phyloP scores from a whole-genome alignment of 441 rosid species.

The Populus hybrid region DNA sequence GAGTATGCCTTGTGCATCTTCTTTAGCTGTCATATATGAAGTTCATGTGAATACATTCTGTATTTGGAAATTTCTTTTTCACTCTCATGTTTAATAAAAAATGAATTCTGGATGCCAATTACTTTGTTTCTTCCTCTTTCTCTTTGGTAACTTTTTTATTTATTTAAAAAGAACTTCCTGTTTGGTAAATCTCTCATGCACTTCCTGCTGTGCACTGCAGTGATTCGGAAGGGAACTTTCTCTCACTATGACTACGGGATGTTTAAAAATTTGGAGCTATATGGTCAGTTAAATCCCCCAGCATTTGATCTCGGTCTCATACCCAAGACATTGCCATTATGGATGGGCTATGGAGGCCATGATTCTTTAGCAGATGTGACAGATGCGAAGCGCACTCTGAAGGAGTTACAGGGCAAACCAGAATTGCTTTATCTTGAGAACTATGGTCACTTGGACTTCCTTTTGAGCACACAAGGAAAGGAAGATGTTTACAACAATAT shows the following conservation, averaged over 20 bases:
- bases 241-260: constrained; percentile 72
- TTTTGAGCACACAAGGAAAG: constrained; percentile 51
- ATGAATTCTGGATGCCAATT: neutral
- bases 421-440: constrained; percentile 68
- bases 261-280: constrained; percentile 50
- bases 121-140: neutral
- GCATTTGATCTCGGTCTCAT: constrained; percentile 56
- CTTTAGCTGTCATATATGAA: constrained; percentile 5
- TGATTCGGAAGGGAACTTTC: constrained; percentile 87
- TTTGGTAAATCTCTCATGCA: neutral
- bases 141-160: neutral
- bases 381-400: constrained; percentile 62
- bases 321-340: constrained; percentile 67
- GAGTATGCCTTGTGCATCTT: constrained; percentile 41
- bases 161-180: neutral
- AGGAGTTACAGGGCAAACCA: constrained; percentile 51
- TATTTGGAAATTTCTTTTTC: neutral
- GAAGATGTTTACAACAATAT: constrained; percentile 57
- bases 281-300: constrained; percentile 63
- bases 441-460: constrained; percentile 83
- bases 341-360: constrained; percentile 86
- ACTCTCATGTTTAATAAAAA: neutral
- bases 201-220: constrained; percentile 30
- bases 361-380: constrained; percentile 66
- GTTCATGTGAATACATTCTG: constrained; percentile 1